Conservation (phyloP, 768 basidiomycete genomes). For the Coprinopsis cinerea region DNA sequence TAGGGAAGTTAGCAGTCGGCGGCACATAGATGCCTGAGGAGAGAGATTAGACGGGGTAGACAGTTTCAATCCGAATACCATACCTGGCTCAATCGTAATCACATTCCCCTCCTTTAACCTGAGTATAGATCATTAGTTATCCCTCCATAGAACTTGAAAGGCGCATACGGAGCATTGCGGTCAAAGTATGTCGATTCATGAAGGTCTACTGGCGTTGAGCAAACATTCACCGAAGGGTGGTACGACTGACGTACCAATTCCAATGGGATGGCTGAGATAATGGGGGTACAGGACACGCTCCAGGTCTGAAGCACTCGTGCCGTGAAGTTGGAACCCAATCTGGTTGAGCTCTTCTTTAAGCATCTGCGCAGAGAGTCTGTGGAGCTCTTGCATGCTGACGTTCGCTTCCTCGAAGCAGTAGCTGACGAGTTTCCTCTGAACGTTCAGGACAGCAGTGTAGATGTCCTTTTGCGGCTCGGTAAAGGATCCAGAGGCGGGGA, state of each 20-base stretch:
- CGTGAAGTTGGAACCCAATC: slow-evolving; percentile 63
- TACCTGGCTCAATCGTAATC: slow-evolving; percentile 87
- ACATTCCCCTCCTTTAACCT: slow-evolving; percentile 85
- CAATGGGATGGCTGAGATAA: slow-evolving; percentile 87
- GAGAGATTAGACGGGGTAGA: slow-evolving; percentile 4
- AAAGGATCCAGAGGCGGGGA: slow-evolving; percentile 80
- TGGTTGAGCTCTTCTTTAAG: slow-evolving; percentile 70
- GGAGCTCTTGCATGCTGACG: slow-evolving; percentile 69
- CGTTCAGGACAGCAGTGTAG: slow-evolving; percentile 71
- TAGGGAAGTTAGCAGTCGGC: slow-evolving; percentile 69
- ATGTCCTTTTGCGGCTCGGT: slow-evolving; percentile 76
- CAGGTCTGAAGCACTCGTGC: slow-evolving; percentile 46
- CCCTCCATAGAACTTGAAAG: neutral
- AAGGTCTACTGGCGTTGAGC: slow-evolving; percentile 48
- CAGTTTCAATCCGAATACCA: slow-evolving; percentile 7
- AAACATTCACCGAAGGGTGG: neutral
- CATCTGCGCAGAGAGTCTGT: slow-evolving; percentile 61
- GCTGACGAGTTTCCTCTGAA: slow-evolving; percentile 60
- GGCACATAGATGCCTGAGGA: slow-evolving; percentile 81
- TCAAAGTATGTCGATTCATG: slow-evolving; percentile 76
- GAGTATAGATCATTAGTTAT: neutral
- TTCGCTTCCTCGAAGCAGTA: slow-evolving; percentile 54
- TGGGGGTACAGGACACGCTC: slow-evolving; percentile 88
- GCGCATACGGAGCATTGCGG: slow-evolving; percentile 45
- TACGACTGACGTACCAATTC: slow-evolving; percentile 55